Base-by-base conservation (phyloP, 1,139 yeast species). In the Zygosaccharomyces pseudobailii region DNA sequence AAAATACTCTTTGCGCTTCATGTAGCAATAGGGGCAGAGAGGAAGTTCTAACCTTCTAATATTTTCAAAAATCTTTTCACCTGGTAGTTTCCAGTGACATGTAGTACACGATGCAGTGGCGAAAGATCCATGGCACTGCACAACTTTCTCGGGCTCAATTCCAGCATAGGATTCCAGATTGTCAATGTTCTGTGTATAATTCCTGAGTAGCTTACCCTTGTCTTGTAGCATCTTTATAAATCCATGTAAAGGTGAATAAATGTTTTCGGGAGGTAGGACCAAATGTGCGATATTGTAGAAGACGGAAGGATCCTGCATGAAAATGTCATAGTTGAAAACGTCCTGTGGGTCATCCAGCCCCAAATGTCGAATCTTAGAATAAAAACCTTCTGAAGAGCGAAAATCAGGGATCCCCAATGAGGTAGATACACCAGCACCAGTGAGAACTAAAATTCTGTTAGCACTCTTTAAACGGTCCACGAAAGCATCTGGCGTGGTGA, bases 341-440 rank as follows among this genome's bases (percentile, higher is more conserved):
- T 89, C 96, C 65, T 92, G 97, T 0, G 97, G 97, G 60, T 92
- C 97, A 47, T 78, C 78, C 33, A 90, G 71, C 0, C 96, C 96
- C 46, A 87, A 63, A 57, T 79, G 76, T 46, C 76, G 74, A 52
- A 92, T 78, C 60, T 79, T 78, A 2, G 88, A 75, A 66, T 92
- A 92, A 51, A 92, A 80, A 39, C 98, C 98, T 54, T 85, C 75
- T 7, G 89, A 81, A 0, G 97, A 89, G 61, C 98, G 77, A 69
- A 92, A 92, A 68, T 92, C 98, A 0, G 97, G 97, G 47, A 90
- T 90, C 1, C 97, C 97, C 49, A 90, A 71, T 32, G 90, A 81
- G 4, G 97, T 90, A 17, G 96, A 87, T 39, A 92, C 89, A 19
- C 98, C 98, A 0, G 98, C 98, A 4, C 98, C 98, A 0, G 97